Conservation (phyloP, 345 rosid species). For the Camelina hispida region DNA sequence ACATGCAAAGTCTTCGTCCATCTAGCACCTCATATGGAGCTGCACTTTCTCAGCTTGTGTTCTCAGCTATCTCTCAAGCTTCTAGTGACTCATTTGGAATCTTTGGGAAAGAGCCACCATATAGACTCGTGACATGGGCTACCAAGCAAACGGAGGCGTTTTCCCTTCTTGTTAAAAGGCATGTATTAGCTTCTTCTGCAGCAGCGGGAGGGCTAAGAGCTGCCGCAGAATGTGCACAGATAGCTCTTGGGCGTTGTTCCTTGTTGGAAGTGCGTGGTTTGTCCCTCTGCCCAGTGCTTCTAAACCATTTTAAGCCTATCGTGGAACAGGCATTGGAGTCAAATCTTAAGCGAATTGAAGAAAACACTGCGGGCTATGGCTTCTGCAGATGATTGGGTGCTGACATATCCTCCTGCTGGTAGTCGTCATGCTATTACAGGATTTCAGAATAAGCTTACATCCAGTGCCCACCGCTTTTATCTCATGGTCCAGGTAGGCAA, state of each 20-base stretch:
- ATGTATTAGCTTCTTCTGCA: slow-evolving; percentile 94
- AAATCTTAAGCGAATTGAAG: slow-evolving; percentile 94
- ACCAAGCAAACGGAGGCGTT: slow-evolving; percentile 89
- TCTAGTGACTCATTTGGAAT: slow-evolving; percentile 83
- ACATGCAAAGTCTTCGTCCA: slow-evolving; percentile 95
- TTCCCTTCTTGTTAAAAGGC: slow-evolving; percentile 93
- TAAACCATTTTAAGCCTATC: slow-evolving; percentile 89
- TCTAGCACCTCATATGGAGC: slow-evolving; percentile 98
- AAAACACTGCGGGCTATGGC: no score
- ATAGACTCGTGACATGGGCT: no score
- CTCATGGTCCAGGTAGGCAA: slow-evolving; percentile 96
- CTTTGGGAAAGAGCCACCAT: slow-evolving; percentile 87
- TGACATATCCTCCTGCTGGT: slow-evolving; percentile 64
- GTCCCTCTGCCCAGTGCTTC: slow-evolving; percentile 87
- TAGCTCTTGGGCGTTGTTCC: slow-evolving; percentile 99
- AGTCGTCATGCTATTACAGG: slow-evolving; percentile 75
- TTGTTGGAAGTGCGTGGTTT: slow-evolving; percentile 93
- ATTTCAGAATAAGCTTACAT: slow-evolving; percentile 87
- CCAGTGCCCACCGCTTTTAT: slow-evolving; percentile 96
- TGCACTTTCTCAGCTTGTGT: slow-evolving; percentile 96
- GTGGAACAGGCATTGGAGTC: slow-evolving; percentile 97
- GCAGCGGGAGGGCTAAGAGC: slow-evolving; percentile 99
- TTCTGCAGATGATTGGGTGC: slow-evolving; percentile 99
- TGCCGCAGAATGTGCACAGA: slow-evolving; percentile 99
- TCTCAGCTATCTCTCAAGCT: slow-evolving; percentile 96